phyloP scores from a whole-genome alignment of 2,329 filamentous ascomycete species.

The Botrytis hyacinthi region DNA sequence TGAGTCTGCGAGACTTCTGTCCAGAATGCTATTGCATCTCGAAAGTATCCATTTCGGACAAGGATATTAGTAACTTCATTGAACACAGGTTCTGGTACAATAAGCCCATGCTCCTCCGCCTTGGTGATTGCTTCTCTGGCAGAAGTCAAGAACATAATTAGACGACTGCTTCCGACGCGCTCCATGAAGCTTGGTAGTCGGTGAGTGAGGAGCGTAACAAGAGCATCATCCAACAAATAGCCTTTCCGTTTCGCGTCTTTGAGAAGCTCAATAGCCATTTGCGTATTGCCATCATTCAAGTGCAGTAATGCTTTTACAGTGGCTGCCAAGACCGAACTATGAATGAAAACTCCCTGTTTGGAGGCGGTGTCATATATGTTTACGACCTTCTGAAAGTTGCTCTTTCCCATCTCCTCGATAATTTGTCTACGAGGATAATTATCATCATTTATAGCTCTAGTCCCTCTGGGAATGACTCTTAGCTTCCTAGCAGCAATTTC shows the following conservation, averaged over 20 bases:
- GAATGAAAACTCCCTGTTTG: slow-evolving; percentile 16
- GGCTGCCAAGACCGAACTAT: slow-evolving; percentile 21
- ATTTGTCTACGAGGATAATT: slow-evolving; percentile 27
- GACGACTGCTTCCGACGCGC: slow-evolving; percentile 9
- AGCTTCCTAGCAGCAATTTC: slow-evolving; percentile 18
- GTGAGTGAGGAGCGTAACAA: slow-evolving; percentile 32
- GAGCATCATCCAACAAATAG: slow-evolving; percentile 26
- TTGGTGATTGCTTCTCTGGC: slow-evolving; percentile 25
- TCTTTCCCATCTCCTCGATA: slow-evolving; percentile 25
- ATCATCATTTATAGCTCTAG: slow-evolving; percentile 13
- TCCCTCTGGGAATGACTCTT: neutral
- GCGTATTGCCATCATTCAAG: slow-evolving; percentile 21
- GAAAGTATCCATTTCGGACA: slow-evolving; percentile 24
- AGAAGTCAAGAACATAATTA: slow-evolving; percentile 13
- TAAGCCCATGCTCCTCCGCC: slow-evolving; percentile 28
- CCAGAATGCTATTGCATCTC: slow-evolving; percentile 36
- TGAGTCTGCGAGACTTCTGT: slow-evolving; percentile 28
- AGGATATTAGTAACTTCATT: slow-evolving; percentile 35
- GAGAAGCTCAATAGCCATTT: slow-evolving; percentile 29
- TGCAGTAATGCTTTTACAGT: slow-evolving; percentile 35
- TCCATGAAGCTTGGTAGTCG: slow-evolving; percentile 26
- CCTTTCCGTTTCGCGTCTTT: slow-evolving; percentile 27
- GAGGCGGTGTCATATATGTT: slow-evolving; percentile 32
- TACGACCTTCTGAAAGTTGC: slow-evolving; percentile 27
- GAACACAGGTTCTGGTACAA: slow-evolving; percentile 29